A percentile compares a stretch with the other conserved stretches of the same genome.
phyloP scores from a whole-genome alignment of 2,329 filamentous ascomycete genomes.

The Fusarium lateritium region DNA sequence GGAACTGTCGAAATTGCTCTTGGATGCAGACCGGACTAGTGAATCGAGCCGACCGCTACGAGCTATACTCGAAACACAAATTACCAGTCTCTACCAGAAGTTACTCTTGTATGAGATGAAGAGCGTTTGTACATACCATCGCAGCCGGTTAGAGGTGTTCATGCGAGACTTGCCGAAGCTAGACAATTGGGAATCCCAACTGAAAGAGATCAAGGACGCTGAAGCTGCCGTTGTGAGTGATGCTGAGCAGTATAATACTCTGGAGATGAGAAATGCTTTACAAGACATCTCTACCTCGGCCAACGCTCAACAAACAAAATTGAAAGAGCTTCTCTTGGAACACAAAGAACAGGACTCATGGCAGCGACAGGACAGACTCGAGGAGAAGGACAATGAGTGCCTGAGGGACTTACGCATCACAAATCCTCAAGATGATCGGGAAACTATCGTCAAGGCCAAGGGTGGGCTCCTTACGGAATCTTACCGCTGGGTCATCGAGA shows the following conservation, averaged over 20 bases:
- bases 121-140: background rate
- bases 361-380: too few species aligned
- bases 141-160: background rate
- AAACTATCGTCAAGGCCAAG: too few species aligned
- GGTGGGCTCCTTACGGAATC: too few species aligned
- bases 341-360: too few species aligned
- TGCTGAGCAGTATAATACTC: background rate
- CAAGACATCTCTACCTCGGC: too few species aligned
- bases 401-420: too few species aligned
- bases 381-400: too few species aligned
- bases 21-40: background rate
- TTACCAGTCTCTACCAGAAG: background rate
- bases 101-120: constrained; percentile 8
- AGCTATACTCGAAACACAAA: background rate
- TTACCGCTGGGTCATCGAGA: too few species aligned
- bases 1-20: background rate
- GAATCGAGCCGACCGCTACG: background rate
- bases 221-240: background rate
- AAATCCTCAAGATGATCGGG: too few species aligned
- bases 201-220: background rate
- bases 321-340: too few species aligned
- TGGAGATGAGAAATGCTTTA: too few species aligned
- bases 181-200: background rate
- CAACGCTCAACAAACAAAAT: too few species aligned
- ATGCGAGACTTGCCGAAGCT: constrained; percentile 5